These are phyloP conservation scores for Xylariaceae sp. DNA, from an alignment of 2,329 filamentous ascomycete species.

Conservation along the genomic window DNA sequence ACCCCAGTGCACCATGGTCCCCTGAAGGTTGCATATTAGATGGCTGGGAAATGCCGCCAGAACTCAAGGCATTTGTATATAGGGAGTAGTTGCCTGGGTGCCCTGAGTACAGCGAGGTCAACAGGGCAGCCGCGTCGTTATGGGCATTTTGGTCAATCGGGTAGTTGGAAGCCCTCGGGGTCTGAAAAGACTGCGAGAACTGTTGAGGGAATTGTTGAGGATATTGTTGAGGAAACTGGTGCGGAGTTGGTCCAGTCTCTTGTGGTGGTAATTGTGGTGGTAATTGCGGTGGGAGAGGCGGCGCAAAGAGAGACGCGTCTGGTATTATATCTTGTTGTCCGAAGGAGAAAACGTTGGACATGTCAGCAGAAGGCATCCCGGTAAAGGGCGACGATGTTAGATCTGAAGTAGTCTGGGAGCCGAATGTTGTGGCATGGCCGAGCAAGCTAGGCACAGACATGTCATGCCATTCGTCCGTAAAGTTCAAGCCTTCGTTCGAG, in stretches of 20 bases:
- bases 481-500: slow-evolving; percentile 47
- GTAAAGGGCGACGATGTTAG: slow-evolving; percentile 24
- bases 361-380: slow-evolving; percentile 22
- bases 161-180: slow-evolving; percentile 16
- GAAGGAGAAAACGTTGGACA: slow-evolving; percentile 27
- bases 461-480: slow-evolving; percentile 45
- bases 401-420: slow-evolving; percentile 41
- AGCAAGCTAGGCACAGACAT: slow-evolving; percentile 61
- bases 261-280: slow-evolving; percentile 20
- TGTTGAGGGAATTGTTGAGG: slow-evolving; percentile 11
- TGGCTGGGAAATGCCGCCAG: slow-evolving; percentile 15
- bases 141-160: slow-evolving; percentile 24
- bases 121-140: slow-evolving; percentile 26
- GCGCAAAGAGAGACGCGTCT: slow-evolving; percentile 27
- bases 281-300: slow-evolving; percentile 12
- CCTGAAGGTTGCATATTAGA: slow-evolving; percentile 15
- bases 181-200: slow-evolving; percentile 11
- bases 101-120: slow-evolving; percentile 28
- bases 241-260: no score
- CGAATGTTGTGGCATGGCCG: slow-evolving; percentile 59
- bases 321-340: slow-evolving; percentile 21
- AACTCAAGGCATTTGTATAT: slow-evolving; percentile 14
- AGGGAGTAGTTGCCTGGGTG: slow-evolving; percentile 19
- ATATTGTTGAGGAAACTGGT: slow-evolving; percentile 1
- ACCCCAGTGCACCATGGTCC: slow-evolving; percentile 17